Evolutionary conservation across 768 basidiomycete genomes (phyloP).

Genomic region (Russula sp.): DNA sequence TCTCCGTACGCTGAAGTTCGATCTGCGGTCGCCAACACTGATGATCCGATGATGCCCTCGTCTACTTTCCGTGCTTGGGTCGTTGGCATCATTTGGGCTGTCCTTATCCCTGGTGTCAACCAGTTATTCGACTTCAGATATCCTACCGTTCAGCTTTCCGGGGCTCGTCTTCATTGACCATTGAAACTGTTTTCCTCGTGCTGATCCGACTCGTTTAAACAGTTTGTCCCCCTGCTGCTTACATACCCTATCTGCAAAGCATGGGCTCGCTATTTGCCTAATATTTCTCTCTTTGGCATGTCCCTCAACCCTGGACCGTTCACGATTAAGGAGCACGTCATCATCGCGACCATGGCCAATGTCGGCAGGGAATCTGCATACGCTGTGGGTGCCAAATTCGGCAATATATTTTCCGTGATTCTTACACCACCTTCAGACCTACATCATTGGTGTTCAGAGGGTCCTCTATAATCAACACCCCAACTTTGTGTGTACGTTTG

Average conservation of each 20-base stretch:
- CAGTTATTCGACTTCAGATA: too few species aligned
- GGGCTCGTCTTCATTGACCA: too few species aligned
- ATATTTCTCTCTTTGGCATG: conserved; percentile 46
- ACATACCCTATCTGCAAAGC: conserved; percentile 57
- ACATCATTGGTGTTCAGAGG: conserved; percentile 42
- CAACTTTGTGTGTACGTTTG: conserved; percentile 31
- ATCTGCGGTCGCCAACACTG: too few species aligned
- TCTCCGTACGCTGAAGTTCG: too few species aligned
- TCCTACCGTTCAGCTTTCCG: too few species aligned
- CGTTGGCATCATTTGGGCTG: too few species aligned
- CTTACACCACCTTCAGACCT: conserved; percentile 29
- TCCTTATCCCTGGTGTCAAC: too few species aligned
- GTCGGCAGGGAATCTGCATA: conserved; percentile 33
- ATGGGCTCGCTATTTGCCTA: conserved; percentile 52
- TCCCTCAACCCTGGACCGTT: conserved; percentile 64
- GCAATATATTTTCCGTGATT: not conserved
- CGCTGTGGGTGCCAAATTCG: conserved; percentile 25
- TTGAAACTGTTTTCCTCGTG: too few species aligned
- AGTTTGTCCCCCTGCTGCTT: conserved; percentile 37
- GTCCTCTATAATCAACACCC: conserved; percentile 39
- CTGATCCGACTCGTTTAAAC: not conserved
- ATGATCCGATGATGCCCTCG: too few species aligned
- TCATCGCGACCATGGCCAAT: conserved; percentile 40
- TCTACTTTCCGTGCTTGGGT: too few species aligned
- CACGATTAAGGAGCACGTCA: conserved; percentile 67